Conservation (phyloP, 2,329 filamentous ascomycete genomes). For the Colletotrichum kahawae region DNA sequence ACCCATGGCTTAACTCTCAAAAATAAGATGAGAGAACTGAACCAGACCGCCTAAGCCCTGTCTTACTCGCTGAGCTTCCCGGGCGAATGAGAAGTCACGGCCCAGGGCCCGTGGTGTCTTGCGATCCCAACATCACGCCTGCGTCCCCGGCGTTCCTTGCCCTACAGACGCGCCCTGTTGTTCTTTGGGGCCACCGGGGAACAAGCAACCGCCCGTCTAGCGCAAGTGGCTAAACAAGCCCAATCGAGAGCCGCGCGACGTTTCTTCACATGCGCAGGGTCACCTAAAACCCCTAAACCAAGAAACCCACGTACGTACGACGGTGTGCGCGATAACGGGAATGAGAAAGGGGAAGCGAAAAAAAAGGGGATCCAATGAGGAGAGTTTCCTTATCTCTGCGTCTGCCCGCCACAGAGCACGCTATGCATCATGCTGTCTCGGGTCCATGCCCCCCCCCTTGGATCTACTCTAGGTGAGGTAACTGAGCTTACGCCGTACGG, state of each 20-base stretch:
- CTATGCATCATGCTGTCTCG: constrained; percentile 3
- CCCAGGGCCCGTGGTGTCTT: neutral
- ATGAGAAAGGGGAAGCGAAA: neutral
- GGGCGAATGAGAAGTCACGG: neutral
- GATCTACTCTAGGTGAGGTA: neutral
- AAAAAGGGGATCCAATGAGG: neutral
- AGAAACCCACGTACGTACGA: neutral
- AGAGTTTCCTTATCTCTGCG: constrained; percentile 14
- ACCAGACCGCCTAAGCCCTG: neutral
- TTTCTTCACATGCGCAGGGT: constrained; percentile 7
- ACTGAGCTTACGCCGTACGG: neutral
- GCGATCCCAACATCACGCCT: neutral
- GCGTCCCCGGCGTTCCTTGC: neutral
- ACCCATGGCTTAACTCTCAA: neutral
- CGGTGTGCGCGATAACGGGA: constrained; percentile 10
- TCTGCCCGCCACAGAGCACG: neutral
- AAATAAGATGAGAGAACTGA: neutral
- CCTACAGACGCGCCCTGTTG: neutral
- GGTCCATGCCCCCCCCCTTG: neutral
- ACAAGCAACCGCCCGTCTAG: neutral
- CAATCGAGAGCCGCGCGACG: neutral
- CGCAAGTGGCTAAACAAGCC: neutral
- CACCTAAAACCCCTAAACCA: neutral
- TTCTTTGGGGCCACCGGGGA: neutral
- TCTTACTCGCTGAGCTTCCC: neutral